Conservation (phyloP, 176 grass and related monocot genomes). For the Musa acuminata region DNA sequence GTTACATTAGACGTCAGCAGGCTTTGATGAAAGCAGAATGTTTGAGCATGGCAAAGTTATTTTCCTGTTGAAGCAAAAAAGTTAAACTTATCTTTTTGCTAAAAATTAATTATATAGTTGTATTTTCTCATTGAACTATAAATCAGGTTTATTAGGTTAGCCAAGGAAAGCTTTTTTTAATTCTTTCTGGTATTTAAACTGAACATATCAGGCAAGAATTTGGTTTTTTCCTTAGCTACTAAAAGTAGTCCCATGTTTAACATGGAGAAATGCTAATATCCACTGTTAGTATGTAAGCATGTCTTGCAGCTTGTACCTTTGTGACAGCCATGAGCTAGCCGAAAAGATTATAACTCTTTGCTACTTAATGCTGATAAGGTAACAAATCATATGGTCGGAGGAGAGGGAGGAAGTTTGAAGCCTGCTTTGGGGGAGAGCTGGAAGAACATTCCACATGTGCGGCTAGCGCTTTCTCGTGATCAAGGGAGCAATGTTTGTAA, state of each 20-base stretch:
- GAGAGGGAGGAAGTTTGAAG: slow-evolving; percentile 19
- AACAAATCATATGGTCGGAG: slow-evolving; percentile 9
- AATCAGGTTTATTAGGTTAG: too few species aligned
- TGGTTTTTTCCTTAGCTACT: too few species aligned
- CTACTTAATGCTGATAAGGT: neutral
- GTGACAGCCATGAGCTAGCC: neutral
- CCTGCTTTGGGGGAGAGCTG: slow-evolving; percentile 63
- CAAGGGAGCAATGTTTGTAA: slow-evolving; percentile 32
- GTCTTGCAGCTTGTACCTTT: neutral
- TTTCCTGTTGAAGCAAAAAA: neutral
- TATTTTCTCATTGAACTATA: too few species aligned
- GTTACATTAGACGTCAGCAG: neutral
- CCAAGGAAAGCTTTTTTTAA: too few species aligned
- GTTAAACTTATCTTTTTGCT: too few species aligned
- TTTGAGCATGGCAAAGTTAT: neutral
- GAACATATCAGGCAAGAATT: too few species aligned
- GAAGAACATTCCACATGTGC: slow-evolving; percentile 61
- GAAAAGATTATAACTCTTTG: neutral
- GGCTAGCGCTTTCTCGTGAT: slow-evolving; percentile 35
- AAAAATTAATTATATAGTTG: too few species aligned
- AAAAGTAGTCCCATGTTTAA: too few species aligned
- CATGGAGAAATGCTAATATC: too few species aligned
- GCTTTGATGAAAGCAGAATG: neutral
- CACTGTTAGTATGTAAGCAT: neutral
- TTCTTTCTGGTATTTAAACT: too few species aligned